Base-by-base conservation (phyloP, 2,329 filamentous ascomycete species). In the Xylariaceae sp. region DNA sequence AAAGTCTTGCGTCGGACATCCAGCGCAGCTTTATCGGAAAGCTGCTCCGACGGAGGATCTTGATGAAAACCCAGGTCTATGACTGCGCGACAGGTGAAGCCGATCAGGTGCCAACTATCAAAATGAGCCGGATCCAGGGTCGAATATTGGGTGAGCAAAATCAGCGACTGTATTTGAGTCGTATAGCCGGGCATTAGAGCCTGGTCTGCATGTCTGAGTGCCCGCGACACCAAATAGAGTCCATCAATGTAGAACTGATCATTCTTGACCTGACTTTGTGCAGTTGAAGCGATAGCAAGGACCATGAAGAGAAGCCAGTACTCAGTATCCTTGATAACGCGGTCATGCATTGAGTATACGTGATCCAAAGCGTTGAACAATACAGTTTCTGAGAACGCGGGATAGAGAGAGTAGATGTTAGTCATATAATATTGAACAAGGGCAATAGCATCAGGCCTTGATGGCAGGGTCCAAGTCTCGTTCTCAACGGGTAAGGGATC, bases 1-100 rank as follows among this genome's bases (percentile, higher is more conserved):
- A 95, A 97, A 2, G 94, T 85, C 55, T 85, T 82, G 41, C 92
- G 80, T 42, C 92, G 81, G 49, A 89, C 74, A 55, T 95, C 88
- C 11, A 95, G 70, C 37, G 82, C 80, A 3, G 79, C 71, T 55
- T 82, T 84, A 46, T 88, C 82, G 10, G 83, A 76, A 22, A 81
- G 70, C 14, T 85, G 77, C 50, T 85, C 83, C 45, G 79, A 75
- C 1, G 87, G 85, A 3, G 90, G 89, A 55, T 97, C 92, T 67
- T 96, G 92, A 65, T 97, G 93, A 47, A 94, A 83, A 6, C 93
- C 93, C 22, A 96, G 71, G 67, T 98, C 93, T 19, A 96, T 79
- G 60, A 92, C 83, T 5, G 90, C 88, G 47, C 92, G 82, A 33
- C 88, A 88, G 6, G 92, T 91, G 63, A 93, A 91, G 6, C 92